Percentiles rank a stretch among this genome's conserved stretches.
These are phyloP conservation scores for Ambispora gerdemannii DNA, from an alignment of 192 early-diverging fungal genomes.

Conservation along the genomic window DNA sequence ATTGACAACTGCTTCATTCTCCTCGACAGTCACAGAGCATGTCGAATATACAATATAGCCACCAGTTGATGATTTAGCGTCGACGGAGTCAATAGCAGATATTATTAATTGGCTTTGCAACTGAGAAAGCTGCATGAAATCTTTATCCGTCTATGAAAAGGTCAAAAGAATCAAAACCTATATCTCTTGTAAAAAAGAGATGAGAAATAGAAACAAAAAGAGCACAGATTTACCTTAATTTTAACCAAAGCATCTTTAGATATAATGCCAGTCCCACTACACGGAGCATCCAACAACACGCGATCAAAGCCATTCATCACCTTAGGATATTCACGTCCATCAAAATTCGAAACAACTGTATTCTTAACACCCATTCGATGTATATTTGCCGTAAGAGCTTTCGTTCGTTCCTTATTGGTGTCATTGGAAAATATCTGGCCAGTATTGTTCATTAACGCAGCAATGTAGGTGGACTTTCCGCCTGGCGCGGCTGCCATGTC, in stretches of 20 bases:
- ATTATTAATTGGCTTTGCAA: conserved; percentile 96
- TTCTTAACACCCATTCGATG: conserved; percentile 89
- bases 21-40: conserved; percentile 95
- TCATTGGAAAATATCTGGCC: conserved; percentile 97
- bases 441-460: conserved; percentile 95
- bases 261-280: conserved; percentile 97
- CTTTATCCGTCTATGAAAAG: conserved; percentile 80
- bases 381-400: conserved; percentile 87
- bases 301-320: conserved; percentile 98
- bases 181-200: too few species aligned
- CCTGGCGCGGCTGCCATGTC: conserved; percentile 99
- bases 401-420: conserved; percentile 88
- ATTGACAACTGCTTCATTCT: conserved; percentile 96
- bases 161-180: too few species aligned
- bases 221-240: conserved; percentile 71
- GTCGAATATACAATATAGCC: conserved; percentile 98
- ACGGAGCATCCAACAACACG: conserved; percentile 96
- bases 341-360: conserved; percentile 90
- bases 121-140: conserved; percentile 88
- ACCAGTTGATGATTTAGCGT: conserved; percentile 89
- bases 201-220: too few species aligned
- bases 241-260: conserved; percentile 97
- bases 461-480: conserved; percentile 95
- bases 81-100: conserved; percentile 95
- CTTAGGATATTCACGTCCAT: conserved; percentile 94